Conservation (phyloP, 2,329 filamentous ascomycete species). For the Leptographium radiaticola region DNA sequence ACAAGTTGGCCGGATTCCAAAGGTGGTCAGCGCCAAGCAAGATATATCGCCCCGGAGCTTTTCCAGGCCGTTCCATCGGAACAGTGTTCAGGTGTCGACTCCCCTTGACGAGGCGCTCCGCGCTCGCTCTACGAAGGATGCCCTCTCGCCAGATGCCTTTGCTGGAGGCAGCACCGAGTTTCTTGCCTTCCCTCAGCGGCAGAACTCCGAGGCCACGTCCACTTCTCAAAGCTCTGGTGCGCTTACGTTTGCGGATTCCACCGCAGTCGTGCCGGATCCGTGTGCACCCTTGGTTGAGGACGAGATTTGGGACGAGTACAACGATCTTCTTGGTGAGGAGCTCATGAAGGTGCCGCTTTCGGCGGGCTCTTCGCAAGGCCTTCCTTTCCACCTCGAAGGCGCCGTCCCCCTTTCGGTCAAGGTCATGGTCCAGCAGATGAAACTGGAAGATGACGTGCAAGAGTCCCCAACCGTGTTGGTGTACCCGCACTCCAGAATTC, state of each 20-base stretch:
- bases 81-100: conserved; percentile 30
- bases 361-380: conserved; percentile 40
- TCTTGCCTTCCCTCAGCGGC: conserved; percentile 57
- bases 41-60: conserved; percentile 67
- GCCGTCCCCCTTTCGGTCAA: conserved; percentile 7
- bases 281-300: conserved; percentile 59
- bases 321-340: conserved; percentile 65
- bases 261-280: conserved; percentile 50
- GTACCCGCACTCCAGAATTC: conserved; percentile 15
- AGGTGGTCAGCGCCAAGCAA: conserved; percentile 57
- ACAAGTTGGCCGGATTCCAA: conserved; percentile 77
- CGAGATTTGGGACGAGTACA: conserved; percentile 89
- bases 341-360: conserved; percentile 35
- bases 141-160: conserved; percentile 23
- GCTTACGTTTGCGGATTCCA: conserved; percentile 46
- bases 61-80: conserved; percentile 62
- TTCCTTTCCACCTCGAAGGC: conserved; percentile 39
- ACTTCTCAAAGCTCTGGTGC: conserved; percentile 57
- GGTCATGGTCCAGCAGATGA: conserved; percentile 13
- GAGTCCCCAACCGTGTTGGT: conserved; percentile 34
- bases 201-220: conserved; percentile 52
- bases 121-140: conserved; percentile 13
- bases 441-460: conserved; percentile 14
- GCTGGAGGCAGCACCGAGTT: conserved; percentile 46
- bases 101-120: conserved; percentile 17